Conservation (phyloP, 495 filamentous ascomycete genomes). For the Elasticomyces elasticus region DNA sequence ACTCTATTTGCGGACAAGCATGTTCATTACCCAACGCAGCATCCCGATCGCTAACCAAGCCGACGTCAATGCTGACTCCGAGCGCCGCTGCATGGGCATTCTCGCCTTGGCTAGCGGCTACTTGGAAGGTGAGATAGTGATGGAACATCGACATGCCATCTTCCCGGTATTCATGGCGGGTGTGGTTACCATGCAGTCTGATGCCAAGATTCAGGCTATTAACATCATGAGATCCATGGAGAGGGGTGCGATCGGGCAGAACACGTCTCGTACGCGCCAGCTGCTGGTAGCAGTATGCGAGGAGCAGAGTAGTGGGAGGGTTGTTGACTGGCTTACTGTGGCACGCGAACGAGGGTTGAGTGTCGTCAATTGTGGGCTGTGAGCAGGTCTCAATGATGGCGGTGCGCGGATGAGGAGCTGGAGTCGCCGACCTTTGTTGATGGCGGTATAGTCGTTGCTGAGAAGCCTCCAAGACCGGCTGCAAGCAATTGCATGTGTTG, state of each 20-base stretch:
- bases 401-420: too few species aligned
- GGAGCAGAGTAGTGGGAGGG: constrained; percentile 15
- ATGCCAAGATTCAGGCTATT: constrained; percentile 42
- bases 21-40: constrained; percentile 34
- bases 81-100: constrained; percentile 38
- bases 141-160: constrained; percentile 40
- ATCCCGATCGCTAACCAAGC: constrained; percentile 24
- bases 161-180: constrained; percentile 53
- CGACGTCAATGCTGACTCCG: constrained; percentile 32
- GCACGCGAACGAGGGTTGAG: constrained; percentile 9
- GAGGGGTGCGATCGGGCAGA: constrained; percentile 42
- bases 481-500: too few species aligned
- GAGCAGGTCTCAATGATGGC: neutral
- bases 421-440: too few species aligned
- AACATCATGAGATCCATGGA: constrained; percentile 43
- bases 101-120: constrained; percentile 36
- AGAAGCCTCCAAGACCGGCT: too few species aligned
- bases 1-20: constrained; percentile 15
- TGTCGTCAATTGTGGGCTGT: constrained; percentile 18
- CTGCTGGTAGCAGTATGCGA: constrained; percentile 45
- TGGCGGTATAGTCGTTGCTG: too few species aligned
- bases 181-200: constrained; percentile 33
- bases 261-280: constrained; percentile 38
- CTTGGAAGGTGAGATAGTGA: constrained; percentile 21
- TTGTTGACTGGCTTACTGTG: constrained; percentile 10